These are phyloP conservation scores for Nitzschia sp. DNA, from an alignment of 108 stramenopile species.

Conservation along the genomic window DNA sequence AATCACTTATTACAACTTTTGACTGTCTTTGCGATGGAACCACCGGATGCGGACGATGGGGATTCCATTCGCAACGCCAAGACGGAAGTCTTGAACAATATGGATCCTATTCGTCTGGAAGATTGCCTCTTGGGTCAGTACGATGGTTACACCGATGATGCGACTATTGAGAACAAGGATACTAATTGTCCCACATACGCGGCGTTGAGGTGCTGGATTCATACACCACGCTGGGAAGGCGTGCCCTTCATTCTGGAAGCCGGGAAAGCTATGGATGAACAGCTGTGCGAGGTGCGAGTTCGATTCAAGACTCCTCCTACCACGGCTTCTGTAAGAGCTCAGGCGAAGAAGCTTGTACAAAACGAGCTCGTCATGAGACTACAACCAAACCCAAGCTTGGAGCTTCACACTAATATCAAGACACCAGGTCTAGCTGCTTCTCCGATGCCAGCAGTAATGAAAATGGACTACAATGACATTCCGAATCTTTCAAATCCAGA, in stretches of 20 bases:
- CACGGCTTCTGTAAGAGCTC: conserved; percentile 44
- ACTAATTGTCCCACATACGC: conserved; percentile 93
- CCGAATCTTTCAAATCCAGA: conserved; percentile 68
- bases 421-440: conserved; percentile 78
- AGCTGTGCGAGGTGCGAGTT: conserved; percentile 88
- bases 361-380: conserved; percentile 93
- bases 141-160: conserved; percentile 87
- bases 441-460: conserved; percentile 74
- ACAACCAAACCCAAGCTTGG: conserved; percentile 86
- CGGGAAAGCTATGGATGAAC: conserved; percentile 95
- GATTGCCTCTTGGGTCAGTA: conserved; percentile 96
- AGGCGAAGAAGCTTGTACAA: conserved; percentile 33
- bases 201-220: conserved; percentile 75
- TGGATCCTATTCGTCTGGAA: conserved; percentile 64
- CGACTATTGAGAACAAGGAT: conserved; percentile 82
- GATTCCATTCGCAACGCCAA: conserved; percentile 93
- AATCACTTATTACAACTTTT: conserved; percentile 94
- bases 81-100: conserved; percentile 84
- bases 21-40: conserved; percentile 82
- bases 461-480: conserved; percentile 69
- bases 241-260: conserved; percentile 97
- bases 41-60: conserved; percentile 53
- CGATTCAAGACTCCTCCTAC: conserved; percentile 81
- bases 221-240: conserved; percentile 95
- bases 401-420: conserved; percentile 91